Conservation (phyloP, 164 flowering plant genomes). For the Stephania cephalantha region DNA sequence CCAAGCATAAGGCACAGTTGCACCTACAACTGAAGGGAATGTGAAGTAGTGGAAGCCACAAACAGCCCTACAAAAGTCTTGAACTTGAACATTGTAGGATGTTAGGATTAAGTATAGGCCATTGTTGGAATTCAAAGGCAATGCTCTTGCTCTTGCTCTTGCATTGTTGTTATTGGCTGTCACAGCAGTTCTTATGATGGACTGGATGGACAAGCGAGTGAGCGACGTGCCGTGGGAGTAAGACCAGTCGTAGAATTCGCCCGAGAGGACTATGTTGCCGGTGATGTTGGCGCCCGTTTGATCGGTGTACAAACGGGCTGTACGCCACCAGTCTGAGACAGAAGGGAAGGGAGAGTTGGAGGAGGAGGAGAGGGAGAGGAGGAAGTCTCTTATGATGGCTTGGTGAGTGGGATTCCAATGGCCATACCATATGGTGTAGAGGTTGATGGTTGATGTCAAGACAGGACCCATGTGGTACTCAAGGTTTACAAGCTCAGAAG, state of each 20-base stretch:
- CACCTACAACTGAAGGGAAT: conserved; percentile 79
- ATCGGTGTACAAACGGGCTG: conserved; percentile 74
- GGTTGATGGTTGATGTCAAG: conserved; percentile 62
- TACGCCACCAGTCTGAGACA: conserved; percentile 84
- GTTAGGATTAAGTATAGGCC: conserved; percentile 79
- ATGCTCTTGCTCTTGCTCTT: conserved; percentile 20
- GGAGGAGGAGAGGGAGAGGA: conserved; percentile 61
- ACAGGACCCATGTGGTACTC: conserved; percentile 98
- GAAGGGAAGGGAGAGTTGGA: conserved; percentile 39
- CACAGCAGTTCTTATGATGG: conserved; percentile 58
- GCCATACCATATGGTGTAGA: conserved; percentile 91
- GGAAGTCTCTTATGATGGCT: conserved; percentile 67
- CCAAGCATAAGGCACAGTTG: conserved; percentile 96
- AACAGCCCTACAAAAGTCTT: conserved; percentile 85
- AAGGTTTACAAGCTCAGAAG: conserved; percentile 71
- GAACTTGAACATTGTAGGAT: conserved; percentile 60
- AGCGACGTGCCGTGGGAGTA: conserved; percentile 63
- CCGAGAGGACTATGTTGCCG: conserved; percentile 45
- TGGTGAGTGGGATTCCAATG: conserved; percentile 52
- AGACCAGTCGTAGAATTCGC: conserved; percentile 47
- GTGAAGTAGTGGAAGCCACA: conserved; percentile 99
- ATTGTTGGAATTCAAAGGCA: conserved; percentile 25
- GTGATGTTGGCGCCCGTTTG: conserved; percentile 86
- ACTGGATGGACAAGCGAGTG: conserved; percentile 72
- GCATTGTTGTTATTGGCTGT: background rate